phyloP scores from a whole-genome alignment of 2,329 filamentous ascomycete genomes.

The Chrysoporthe deuterocubensis region DNA sequence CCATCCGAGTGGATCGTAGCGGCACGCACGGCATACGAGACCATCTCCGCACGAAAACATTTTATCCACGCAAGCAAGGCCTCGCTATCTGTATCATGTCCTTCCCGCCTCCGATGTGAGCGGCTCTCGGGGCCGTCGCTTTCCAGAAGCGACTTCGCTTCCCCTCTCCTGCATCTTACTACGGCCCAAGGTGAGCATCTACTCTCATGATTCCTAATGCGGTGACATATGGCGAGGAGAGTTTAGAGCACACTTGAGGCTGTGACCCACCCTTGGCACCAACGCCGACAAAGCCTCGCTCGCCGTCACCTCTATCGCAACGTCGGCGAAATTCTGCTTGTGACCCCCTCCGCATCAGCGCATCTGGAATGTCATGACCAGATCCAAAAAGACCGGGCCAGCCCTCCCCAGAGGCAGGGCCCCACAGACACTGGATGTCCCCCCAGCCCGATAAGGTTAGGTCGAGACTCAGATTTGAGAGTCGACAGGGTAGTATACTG shows the following conservation, averaged over 20 bases:
- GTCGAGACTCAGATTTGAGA: slow-evolving; percentile 19
- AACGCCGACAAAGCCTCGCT: slow-evolving; percentile 18
- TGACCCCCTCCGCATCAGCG: slow-evolving; percentile 3
- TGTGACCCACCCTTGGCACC: slow-evolving; percentile 20
- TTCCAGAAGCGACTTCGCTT: too few relatives aligned
- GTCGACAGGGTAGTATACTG: slow-evolving; percentile 14
- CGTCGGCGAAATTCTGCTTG: neutral
- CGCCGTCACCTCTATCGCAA: slow-evolving; percentile 11
- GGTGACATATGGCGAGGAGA: neutral
- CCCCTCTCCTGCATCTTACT: neutral
- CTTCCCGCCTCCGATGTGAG: slow-evolving; percentile 5
- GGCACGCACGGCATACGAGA: slow-evolving; percentile 26
- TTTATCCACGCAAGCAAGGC: slow-evolving; percentile 11
- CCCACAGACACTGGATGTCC: slow-evolving; percentile 23
- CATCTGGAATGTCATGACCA: slow-evolving; percentile 22
- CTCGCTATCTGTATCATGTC: neutral
- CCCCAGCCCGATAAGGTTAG: slow-evolving; percentile 23
- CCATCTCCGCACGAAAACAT: slow-evolving; percentile 16
- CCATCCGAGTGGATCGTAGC: slow-evolving; percentile 15
- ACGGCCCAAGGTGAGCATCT: neutral
- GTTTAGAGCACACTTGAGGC: neutral
- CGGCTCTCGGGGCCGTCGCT: neutral
- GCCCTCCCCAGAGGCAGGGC: slow-evolving; percentile 25
- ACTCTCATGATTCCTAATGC: neutral
- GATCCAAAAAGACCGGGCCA: slow-evolving; percentile 25